A percentile compares a stretch with the other conserved stretches of the same genome.
Conservation (phyloP, 2,329 filamentous ascomycete genomes). For the Trichoderma sp. region DNA sequence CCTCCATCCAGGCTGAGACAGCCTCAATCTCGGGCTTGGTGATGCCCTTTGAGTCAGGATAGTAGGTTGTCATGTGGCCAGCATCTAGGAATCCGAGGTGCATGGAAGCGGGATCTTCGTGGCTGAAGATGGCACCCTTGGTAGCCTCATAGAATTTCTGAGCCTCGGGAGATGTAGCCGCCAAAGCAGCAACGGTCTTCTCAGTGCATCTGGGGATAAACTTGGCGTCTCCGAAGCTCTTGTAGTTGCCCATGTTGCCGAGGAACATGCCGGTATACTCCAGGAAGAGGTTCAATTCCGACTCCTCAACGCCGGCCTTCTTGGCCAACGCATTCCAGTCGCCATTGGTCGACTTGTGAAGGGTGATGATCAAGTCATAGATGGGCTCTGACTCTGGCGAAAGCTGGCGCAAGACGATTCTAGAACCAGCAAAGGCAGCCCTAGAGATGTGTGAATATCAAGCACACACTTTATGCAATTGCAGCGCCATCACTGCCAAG, state of each 20-base stretch:
- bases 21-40: slow-evolving; percentile 73
- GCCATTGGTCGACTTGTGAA: slow-evolving; percentile 66
- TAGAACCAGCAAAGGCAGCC: slow-evolving; percentile 74
- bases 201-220: slow-evolving; percentile 73
- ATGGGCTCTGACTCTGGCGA: slow-evolving; percentile 81
- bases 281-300: slow-evolving; percentile 68
- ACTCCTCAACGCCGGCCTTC: slow-evolving; percentile 64
- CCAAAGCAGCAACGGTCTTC: slow-evolving; percentile 65
- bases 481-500: background rate
- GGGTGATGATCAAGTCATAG: slow-evolving; percentile 75
- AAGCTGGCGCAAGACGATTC: slow-evolving; percentile 77
- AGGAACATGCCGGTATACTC: slow-evolving; percentile 79
- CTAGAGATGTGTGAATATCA: slow-evolving; percentile 43
- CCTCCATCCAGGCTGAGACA: slow-evolving; percentile 71
- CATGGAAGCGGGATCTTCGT: slow-evolving; percentile 64
- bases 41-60: slow-evolving; percentile 73
- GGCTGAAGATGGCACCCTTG: slow-evolving; percentile 71
- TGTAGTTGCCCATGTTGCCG: slow-evolving; percentile 82
- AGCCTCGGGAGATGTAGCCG: slow-evolving; percentile 61
- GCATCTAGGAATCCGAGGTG: slow-evolving; percentile 74
- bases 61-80: slow-evolving; percentile 80
- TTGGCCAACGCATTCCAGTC: slow-evolving; percentile 70
- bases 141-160: slow-evolving; percentile 67
- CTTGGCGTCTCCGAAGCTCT: slow-evolving; percentile 83
- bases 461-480: background rate